Base-by-base conservation (phyloP, 169 alveolate genomes). In the Plasmodium berghei region DNA sequence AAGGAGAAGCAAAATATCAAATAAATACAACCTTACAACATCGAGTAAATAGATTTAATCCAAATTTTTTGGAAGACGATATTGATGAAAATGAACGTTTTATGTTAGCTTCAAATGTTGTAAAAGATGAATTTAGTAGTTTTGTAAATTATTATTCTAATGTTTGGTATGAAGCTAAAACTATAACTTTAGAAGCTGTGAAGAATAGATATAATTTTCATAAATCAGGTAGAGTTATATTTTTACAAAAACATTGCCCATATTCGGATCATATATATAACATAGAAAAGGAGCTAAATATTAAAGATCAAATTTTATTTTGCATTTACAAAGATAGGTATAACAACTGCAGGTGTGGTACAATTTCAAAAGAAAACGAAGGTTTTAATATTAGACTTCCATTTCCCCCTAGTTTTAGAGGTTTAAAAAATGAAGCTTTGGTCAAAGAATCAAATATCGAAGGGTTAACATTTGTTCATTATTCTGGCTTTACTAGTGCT, bases 11-110 rank as follows among this genome's bases (percentile, higher is more conserved):
- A 14, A 91, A 89, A 88, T 97, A 96, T 92, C 83, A 87, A 34
- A 92, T 92, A 54, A 61, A 67, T 45, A 96, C 98, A 0, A 87
- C 92, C 34, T 87, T 96, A 72, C 69, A 94, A 48, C 18, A 86
- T 48, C 87, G 98, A 61, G 95, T 97, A 18, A 93, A 90, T 26
- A 87, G 97, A 54, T 93, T 95, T 62, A 96, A 96, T 83, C 98
- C 98, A 4, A 94, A 94, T 34, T 97, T 97, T 97, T 94, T 95
- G 20, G 97, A 91, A 42, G 92, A 69, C 58, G 92, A 71, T 75
- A 93, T 52, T 26, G 93, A 94, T 72, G 94, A 77, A 20, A 92
- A 80, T 69, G 96, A 89, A 63, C 90, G 90, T 67, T 96, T 96
- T 89, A 92, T 85, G 71, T 67, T 67, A 83, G 97, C 96, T 52